Percentiles rank a stretch among this genome's conserved stretches.
These are phyloP conservation scores for Penicillium polonicum DNA, from an alignment of 2,329 filamentous ascomycete species.

Conservation along the genomic window DNA sequence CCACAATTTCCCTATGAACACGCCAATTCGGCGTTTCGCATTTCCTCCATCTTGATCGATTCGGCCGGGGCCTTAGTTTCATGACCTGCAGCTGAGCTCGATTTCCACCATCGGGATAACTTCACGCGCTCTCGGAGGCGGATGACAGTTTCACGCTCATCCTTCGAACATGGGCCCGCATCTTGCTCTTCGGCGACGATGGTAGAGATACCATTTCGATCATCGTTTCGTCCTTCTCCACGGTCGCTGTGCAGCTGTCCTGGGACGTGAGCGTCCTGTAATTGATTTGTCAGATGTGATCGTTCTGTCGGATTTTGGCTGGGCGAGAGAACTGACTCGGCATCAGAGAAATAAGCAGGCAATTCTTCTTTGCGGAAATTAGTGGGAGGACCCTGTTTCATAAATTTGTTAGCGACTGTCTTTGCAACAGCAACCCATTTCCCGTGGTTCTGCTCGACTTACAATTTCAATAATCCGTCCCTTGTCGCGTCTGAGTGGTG, in stretches of 20 bases:
- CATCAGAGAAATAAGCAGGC: slow-evolving; percentile 40
- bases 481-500: slow-evolving; percentile 32
- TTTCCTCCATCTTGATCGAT: slow-evolving; percentile 4
- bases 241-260: slow-evolving; percentile 30
- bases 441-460: slow-evolving; percentile 12
- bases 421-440: not conserved
- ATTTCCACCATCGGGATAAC: slow-evolving; percentile 14
- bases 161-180: slow-evolving; percentile 31
- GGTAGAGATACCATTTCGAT: slow-evolving; percentile 27
- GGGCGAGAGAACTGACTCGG: slow-evolving; percentile 36
- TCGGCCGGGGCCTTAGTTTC: slow-evolving; percentile 7
- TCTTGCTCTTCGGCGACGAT: slow-evolving; percentile 28
- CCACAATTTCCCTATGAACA: slow-evolving; percentile 2
- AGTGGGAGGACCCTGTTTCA: slow-evolving; percentile 42
- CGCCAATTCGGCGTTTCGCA: not conserved
- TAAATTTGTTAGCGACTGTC: slow-evolving; percentile 12
- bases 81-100: not conserved
- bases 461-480: slow-evolving; percentile 39
- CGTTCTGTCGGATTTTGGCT: slow-evolving; percentile 16
- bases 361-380: slow-evolving; percentile 46
- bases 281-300: slow-evolving; percentile 29
- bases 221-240: slow-evolving; percentile 30
- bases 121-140: slow-evolving; percentile 21
- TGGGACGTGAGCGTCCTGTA: slow-evolving; percentile 36
- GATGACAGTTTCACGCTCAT: slow-evolving; percentile 30